Percentiles rank a stretch among this genome's conserved stretches.
These are phyloP conservation scores for Candida coleopterorum DNA, from an alignment of 805 yeast genomes.

Conservation along the genomic window DNA sequence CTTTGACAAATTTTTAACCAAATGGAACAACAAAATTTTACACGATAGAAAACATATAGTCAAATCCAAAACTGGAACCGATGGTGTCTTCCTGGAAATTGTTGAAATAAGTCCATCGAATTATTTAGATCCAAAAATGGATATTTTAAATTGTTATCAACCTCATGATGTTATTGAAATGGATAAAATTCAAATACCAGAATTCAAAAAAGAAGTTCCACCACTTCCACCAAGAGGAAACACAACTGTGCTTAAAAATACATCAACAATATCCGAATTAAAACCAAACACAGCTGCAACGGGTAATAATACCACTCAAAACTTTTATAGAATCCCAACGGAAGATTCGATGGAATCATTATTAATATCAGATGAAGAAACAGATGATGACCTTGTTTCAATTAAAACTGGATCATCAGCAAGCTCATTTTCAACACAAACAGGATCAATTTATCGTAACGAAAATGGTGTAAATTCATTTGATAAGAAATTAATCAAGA, in stretches of 20 bases:
- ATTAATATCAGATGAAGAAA: conserved; percentile 7
- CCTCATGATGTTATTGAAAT: conserved; percentile 18
- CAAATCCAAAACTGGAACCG: conserved; percentile 24
- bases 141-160: conserved; percentile 24
- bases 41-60: conserved; percentile 20
- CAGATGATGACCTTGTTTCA: conserved; percentile 10
- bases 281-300: background rate
- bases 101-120: conserved; percentile 27
- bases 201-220: conserved; percentile 5
- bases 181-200: conserved; percentile 13
- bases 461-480: conserved; percentile 12
- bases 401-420: conserved; percentile 3
- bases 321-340: conserved; percentile 1
- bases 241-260: conserved; percentile 11
- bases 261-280: background rate
- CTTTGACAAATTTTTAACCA: conserved; percentile 24
- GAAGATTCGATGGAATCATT: conserved; percentile 11
- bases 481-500: conserved; percentile 17
- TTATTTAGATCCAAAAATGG: conserved; percentile 21
- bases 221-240: conserved; percentile 33
- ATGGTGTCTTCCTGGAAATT: conserved; percentile 29
- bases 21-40: conserved; percentile 16
- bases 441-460: conserved; percentile 11
- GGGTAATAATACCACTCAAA: background rate
- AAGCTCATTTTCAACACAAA: conserved; percentile 16